Evolutionary conservation across 129 eudicot species (phyloP), one percentile per base, ranked within the genome.

Genomic region (Flaveria brownii): DNA sequence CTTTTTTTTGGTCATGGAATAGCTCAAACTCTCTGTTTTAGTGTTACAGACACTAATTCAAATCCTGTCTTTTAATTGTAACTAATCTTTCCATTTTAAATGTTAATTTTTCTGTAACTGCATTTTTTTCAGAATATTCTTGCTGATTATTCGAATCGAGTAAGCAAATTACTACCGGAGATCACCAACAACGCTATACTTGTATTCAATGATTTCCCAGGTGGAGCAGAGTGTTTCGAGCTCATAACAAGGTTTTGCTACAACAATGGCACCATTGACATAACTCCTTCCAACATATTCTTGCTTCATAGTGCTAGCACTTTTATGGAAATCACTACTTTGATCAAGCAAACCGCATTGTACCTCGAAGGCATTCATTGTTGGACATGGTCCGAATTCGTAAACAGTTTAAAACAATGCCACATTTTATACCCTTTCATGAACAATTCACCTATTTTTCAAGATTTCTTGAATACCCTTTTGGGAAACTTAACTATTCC

Each of bases 131-230:
- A 90, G 92, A 70, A 64, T 56, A 52, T 85, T 42, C 64, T 90
- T 59, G 81, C 83, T 55, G 42, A 77, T 28, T 84, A 68, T 68
- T 84, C 96, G 17, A 80, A 75, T 41, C 86, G 72, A n/a, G 77
- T 87, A 39, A 64, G 76, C 23, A 84, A 74, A 55, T 68, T 87
- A 45, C 16, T 80, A 6, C 25, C 30, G 0, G 78, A 80, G 26
- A 52, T 51, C 55, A 50, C 61, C 36, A 59, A 49, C 39, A 52
- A 23, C 28, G 60, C 75, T 42, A 87, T 77, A 75, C 72, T 90
- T 52, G 79, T 82, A 77, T 82, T 88, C 68, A 63, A 64, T 9
- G 88, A 86, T 33, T 90, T 90, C 67, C 96, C 96, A 1, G 96
- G 93, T 10, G 93, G 91, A 2, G 78, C 88, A 10, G 59, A 71